Conservation (phyloP, 179 eudicot species). For the Pouteria campechiana region DNA sequence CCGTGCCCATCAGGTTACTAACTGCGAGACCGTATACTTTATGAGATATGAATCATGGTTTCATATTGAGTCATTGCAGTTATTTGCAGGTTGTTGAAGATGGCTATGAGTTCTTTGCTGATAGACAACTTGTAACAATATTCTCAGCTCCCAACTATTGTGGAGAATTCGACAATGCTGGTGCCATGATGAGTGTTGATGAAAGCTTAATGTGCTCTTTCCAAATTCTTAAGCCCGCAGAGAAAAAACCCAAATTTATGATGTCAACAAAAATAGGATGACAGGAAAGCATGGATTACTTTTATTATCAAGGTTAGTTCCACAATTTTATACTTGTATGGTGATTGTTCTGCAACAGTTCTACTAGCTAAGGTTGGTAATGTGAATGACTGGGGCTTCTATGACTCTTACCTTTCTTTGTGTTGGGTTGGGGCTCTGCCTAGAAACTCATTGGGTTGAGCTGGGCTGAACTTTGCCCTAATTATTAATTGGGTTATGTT, state of each 20-base stretch:
- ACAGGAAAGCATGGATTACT: slow-evolving; percentile 2
- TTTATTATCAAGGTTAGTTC: slow-evolving; percentile 10
- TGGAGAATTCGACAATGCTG: slow-evolving; percentile 94
- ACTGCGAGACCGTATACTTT: too few relatives aligned
- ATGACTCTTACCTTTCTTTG: too few relatives aligned
- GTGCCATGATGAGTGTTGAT: slow-evolving; percentile 95
- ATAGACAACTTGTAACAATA: slow-evolving; percentile 86
- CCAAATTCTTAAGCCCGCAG: slow-evolving; percentile 92
- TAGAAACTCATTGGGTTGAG: too few relatives aligned
- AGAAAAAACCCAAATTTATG: slow-evolving; percentile 61
- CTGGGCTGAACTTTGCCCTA: too few relatives aligned
- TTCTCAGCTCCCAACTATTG: slow-evolving; percentile 93
- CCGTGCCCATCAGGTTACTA: slow-evolving; percentile 89
- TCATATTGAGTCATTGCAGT: not conserved
- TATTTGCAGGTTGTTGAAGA: slow-evolving; percentile 80
- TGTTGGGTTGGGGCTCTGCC: too few relatives aligned
- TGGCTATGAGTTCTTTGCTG: slow-evolving; percentile 97
- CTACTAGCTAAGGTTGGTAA: too few relatives aligned
- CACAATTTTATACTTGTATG: too few relatives aligned
- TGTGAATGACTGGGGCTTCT: too few relatives aligned
- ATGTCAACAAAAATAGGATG: slow-evolving; percentile 73
- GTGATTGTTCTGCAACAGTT: too few relatives aligned
- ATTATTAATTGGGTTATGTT: too few relatives aligned
- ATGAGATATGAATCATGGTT: too few relatives aligned
- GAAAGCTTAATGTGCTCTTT: slow-evolving; percentile 81